Evolutionary conservation across 108 stramenopile genomes (phyloP).

Genomic region (Fragilariopsis cylindrus): DNA sequence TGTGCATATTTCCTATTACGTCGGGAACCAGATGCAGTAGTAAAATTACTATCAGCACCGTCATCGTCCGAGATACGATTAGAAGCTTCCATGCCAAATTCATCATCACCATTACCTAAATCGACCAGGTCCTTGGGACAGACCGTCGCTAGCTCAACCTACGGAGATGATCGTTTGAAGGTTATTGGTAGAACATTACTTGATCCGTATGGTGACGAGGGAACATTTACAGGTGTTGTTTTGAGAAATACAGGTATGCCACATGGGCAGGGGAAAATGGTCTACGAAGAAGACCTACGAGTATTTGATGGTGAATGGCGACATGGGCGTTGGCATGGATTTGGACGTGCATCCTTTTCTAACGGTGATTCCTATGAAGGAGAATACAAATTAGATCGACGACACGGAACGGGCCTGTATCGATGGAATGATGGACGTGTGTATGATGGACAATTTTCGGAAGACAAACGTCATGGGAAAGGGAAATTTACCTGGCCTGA

Average conservation of each 20-base stretch:
- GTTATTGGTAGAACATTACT: conserved; percentile 25
- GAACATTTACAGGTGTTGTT: conserved; percentile 42
- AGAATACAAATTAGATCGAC: conserved; percentile 15
- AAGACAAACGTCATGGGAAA: conserved; percentile 49
- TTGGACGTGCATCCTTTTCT: neutral
- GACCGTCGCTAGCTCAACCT: conserved; percentile 51
- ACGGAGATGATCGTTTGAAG: conserved; percentile 58
- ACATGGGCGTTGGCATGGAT: conserved; percentile 56
- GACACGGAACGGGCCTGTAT: conserved; percentile 49
- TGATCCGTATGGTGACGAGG: conserved; percentile 46
- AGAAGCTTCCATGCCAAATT: neutral
- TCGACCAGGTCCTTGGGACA: conserved; percentile 31
- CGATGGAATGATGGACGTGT: conserved; percentile 45
- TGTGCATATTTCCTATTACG: too few species aligned
- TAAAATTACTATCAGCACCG: too few species aligned
- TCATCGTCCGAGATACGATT: too few species aligned
- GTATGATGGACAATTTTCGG: conserved; percentile 43
- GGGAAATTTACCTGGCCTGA: conserved; percentile 68
- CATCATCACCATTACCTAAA: neutral
- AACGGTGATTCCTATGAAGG: conserved; percentile 54
- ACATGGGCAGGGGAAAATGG: conserved; percentile 63
- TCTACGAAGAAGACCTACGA: conserved; percentile 55
- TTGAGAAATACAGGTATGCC: conserved; percentile 29
- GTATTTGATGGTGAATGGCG: conserved; percentile 65
- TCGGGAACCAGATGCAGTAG: too few species aligned